phyloP scores from a whole-genome alignment of 1,139 yeast species.

The Saccharomyces pastorianus region DNA sequence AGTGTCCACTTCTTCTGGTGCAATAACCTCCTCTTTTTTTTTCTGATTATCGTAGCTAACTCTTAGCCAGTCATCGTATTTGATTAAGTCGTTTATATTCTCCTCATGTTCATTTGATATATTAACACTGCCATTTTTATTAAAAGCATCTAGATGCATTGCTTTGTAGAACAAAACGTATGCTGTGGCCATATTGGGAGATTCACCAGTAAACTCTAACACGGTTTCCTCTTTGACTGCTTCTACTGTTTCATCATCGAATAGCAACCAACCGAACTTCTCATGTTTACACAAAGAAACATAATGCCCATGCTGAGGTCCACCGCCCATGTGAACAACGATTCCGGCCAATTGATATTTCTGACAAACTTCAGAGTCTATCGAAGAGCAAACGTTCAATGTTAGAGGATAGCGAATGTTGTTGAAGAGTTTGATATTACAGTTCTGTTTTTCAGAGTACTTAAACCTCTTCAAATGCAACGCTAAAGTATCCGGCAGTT shows the following conservation, averaged over 20 bases:
- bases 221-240: slow-evolving; percentile 77
- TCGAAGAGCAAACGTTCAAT: slow-evolving; percentile 68
- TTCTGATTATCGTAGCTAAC: not conserved
- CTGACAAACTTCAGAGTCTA: slow-evolving; percentile 39
- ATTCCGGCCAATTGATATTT: slow-evolving; percentile 76
- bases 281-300: slow-evolving; percentile 78
- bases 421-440: slow-evolving; percentile 80
- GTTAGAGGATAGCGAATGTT: slow-evolving; percentile 73
- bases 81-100: slow-evolving; percentile 21
- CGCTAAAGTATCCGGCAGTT: slow-evolving; percentile 70
- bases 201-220: slow-evolving; percentile 79
- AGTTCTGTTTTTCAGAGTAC: slow-evolving; percentile 73
- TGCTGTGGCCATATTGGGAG: slow-evolving; percentile 83
- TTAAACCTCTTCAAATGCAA: slow-evolving; percentile 86
- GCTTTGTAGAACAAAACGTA: slow-evolving; percentile 74
- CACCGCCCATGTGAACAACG: slow-evolving; percentile 94
- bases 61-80: slow-evolving; percentile 19
- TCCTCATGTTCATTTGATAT: slow-evolving; percentile 9
- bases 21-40: not conserved
- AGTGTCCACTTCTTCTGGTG: not conserved
- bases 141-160: not conserved
- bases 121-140: not conserved
- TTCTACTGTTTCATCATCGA: slow-evolving; percentile 94
- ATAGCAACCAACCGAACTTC: slow-evolving; percentile 77
- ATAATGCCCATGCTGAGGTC: slow-evolving; percentile 96